Percentiles rank a stretch among this genome's conserved stretches.
These are phyloP conservation scores for Cordyceps javanica DNA, from an alignment of 2,329 filamentous ascomycete genomes.

Conservation along the genomic window DNA sequence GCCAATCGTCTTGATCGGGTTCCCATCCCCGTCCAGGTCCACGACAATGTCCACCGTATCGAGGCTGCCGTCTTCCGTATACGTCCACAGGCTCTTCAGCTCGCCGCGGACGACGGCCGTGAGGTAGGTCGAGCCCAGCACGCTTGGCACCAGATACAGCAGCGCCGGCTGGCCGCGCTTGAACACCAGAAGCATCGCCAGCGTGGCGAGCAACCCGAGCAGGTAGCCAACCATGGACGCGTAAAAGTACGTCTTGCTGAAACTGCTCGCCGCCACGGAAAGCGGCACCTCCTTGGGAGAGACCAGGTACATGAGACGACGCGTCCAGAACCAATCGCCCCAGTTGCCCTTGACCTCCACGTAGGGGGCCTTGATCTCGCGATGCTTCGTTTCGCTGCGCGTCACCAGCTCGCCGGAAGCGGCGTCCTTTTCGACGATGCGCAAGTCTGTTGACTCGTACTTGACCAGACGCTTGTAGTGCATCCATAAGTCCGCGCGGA, in stretches of 20 bases:
- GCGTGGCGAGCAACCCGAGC: constrained; percentile 68
- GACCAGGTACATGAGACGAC: constrained; percentile 22
- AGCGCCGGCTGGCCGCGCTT: constrained; percentile 84
- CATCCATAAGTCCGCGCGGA: constrained; percentile 86
- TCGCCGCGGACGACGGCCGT: constrained; percentile 69
- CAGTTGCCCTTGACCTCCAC: constrained; percentile 63
- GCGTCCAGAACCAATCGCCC: constrained; percentile 79
- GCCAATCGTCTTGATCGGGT: constrained; percentile 35
- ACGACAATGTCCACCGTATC: constrained; percentile 51
- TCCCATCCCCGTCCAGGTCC: constrained; percentile 45
- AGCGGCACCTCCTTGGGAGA: constrained; percentile 21
- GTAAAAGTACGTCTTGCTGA: constrained; percentile 81
- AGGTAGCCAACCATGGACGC: constrained; percentile 72
- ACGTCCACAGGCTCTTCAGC: constrained; percentile 68
- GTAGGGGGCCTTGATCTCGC: constrained; percentile 46
- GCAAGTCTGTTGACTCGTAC: constrained; percentile 30
- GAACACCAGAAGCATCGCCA: constrained; percentile 70
- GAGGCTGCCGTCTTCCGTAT: constrained; percentile 64
- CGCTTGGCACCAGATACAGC: constrained; percentile 84
- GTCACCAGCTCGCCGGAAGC: constrained; percentile 29
- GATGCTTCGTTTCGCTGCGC: constrained; percentile 34
- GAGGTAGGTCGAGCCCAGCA: constrained; percentile 67
- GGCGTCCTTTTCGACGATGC: constrained; percentile 27
- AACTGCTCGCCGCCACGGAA: constrained; percentile 41
- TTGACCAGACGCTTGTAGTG: constrained; percentile 67